Evolutionary conservation across 2,329 filamentous ascomycete genomes (phyloP).

Genomic region (Bertia moriformis): DNA sequence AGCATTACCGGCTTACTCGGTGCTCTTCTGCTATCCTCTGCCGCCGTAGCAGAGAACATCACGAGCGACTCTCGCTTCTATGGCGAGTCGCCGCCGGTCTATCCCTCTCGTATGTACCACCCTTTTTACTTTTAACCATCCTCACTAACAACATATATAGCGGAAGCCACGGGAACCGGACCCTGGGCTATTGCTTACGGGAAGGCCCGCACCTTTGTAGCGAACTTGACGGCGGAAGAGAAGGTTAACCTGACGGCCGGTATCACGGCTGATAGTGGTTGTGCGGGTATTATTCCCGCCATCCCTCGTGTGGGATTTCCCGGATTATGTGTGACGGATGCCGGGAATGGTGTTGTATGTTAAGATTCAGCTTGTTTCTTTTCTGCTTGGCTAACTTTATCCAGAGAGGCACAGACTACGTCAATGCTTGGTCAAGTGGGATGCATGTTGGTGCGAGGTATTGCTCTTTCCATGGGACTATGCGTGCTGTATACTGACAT

Average conservation of each 20-base stretch:
- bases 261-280: slow-evolving; percentile 19
- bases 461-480: no score
- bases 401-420: slow-evolving; percentile 25
- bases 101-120: slow-evolving; percentile 8
- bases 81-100: slow-evolving; percentile 9
- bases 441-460: slow-evolving; percentile 25
- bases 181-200: slow-evolving; percentile 42
- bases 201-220: slow-evolving; percentile 39
- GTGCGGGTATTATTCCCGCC: slow-evolving; percentile 28
- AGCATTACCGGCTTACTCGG: no score
- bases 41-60: background rate
- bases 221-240: slow-evolving; percentile 50
- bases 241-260: slow-evolving; percentile 38
- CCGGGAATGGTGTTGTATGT: slow-evolving; percentile 25
- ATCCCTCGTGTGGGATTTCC: slow-evolving; percentile 28
- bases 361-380: no score
- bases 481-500: no score
- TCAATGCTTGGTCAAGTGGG: slow-evolving; percentile 30
- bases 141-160: slow-evolving; percentile 7
- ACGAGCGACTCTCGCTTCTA: background rate
- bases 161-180: slow-evolving; percentile 15
- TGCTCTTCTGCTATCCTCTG: no score
- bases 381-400: background rate
- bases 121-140: background rate
- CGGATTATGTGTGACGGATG: slow-evolving; percentile 32